A percentile compares a stretch with the other conserved stretches of the same genome.
These are phyloP conservation scores for Acanthamoeba lenticulata DNA, from an alignment of 208 protist genomes.

Conservation along the genomic window DNA sequence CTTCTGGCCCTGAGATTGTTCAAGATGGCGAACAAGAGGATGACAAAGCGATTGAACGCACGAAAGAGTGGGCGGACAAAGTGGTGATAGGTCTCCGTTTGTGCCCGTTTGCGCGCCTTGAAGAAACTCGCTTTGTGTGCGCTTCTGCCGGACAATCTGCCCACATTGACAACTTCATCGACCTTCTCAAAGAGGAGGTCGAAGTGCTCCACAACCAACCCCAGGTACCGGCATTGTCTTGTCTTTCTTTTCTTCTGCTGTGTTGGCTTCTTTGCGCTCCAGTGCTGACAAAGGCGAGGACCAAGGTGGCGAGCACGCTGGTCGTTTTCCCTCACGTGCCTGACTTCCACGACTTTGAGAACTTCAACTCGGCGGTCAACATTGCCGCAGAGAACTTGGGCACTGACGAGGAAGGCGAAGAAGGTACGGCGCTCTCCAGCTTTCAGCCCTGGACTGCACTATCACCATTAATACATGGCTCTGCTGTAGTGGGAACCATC, in stretches of 20 bases:
- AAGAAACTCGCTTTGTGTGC: slow-evolving; percentile 23
- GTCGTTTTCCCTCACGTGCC: not conserved
- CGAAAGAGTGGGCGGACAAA: not conserved
- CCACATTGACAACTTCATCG: not conserved
- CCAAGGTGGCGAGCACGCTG: slow-evolving; percentile 14
- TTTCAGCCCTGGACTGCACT: too few species aligned
- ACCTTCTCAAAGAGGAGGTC: not conserved
- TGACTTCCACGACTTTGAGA: not conserved
- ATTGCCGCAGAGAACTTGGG: not conserved
- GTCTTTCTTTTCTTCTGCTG: not conserved
- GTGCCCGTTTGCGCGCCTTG: slow-evolving; percentile 16
- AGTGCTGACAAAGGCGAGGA: not conserved
- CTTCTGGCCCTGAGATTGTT: too few species aligned
- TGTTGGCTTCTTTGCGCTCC: not conserved
- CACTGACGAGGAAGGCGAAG: not conserved
- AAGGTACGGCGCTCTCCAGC: not conserved
- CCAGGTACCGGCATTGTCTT: not conserved
- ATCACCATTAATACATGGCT: not conserved
- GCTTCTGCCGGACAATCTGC: not conserved
- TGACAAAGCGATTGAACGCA: not conserved
- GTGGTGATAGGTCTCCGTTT: not conserved
- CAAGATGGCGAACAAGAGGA: not conserved
- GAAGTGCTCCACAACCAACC: not conserved
- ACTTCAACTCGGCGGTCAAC: slow-evolving; percentile 17
- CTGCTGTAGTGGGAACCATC: not conserved